Percentiles rank a stretch among this genome's conserved stretches.
Conservation (phyloP, 202 grass and related monocot species). For the Zizania palustris region DNA sequence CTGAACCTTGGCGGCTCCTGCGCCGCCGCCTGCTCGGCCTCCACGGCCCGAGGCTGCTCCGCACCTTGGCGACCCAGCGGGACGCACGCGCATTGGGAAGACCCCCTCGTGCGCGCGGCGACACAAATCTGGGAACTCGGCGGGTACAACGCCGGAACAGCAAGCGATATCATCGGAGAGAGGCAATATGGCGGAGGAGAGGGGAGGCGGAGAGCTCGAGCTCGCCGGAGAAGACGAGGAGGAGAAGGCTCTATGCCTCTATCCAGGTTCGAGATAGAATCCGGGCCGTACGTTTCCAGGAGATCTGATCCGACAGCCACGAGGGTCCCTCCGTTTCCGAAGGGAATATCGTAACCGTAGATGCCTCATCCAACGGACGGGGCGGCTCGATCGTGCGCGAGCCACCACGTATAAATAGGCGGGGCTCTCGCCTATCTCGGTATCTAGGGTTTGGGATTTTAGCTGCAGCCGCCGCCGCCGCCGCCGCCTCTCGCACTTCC, state of each 20-base stretch:
- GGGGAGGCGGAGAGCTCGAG: conserved; percentile 5
- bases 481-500: background rate
- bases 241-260: background rate
- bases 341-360: conserved; percentile 47
- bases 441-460: conserved; percentile 69
- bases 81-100: conserved; percentile 32
- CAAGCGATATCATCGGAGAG: conserved; percentile 41
- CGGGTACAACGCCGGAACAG: conserved; percentile 19
- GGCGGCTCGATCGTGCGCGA: background rate
- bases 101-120: background rate
- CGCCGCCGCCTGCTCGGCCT: conserved; percentile 10
- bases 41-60: conserved; percentile 14
- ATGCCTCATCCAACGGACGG: conserved; percentile 45
- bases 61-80: background rate
- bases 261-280: background rate
- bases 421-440: background rate
- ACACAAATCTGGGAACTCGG: background rate
- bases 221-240: conserved; percentile 47
- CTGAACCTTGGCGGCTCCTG: conserved; percentile 47
- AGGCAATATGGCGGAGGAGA: background rate
- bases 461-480: conserved; percentile 45
- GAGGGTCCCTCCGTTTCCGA: background rate
- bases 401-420: conserved; percentile 33
- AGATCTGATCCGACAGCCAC: background rate
- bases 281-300: background rate